Evolutionary conservation across 1,284 basidiomycete genomes (phyloP).

Genomic region (Cutaneotrichosporon sp.): DNA sequence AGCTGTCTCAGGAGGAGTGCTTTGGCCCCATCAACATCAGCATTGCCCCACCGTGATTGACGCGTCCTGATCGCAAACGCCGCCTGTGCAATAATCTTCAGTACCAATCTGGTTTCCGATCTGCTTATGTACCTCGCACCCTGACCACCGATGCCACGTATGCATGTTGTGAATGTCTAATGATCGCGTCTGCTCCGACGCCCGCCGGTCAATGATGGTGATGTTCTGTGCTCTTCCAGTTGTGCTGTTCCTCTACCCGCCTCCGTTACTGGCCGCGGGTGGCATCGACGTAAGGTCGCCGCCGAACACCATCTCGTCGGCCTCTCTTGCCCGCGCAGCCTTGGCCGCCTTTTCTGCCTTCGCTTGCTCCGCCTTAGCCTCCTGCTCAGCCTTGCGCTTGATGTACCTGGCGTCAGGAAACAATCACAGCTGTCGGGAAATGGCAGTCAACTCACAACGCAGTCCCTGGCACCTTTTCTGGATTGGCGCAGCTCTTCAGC

Average conservation of each 20-base stretch:
- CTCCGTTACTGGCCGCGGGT: not conserved
- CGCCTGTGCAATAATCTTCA: not conserved
- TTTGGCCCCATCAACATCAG: slow-evolving; percentile 23
- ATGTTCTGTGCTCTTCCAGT: not conserved
- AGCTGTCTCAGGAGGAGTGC: slow-evolving; percentile 23
- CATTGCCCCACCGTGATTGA: slow-evolving; percentile 8
- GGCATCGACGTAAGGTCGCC: slow-evolving; percentile 1
- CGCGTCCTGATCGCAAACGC: too few species aligned
- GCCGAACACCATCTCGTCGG: slow-evolving; percentile 35
- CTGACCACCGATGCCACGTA: not conserved
- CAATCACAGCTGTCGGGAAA: too few species aligned
- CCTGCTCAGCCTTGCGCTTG: slow-evolving; percentile 46
- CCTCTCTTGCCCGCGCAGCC: slow-evolving; percentile 17
- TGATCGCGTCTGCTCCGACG: not conserved
- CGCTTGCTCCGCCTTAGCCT: slow-evolving; percentile 29
- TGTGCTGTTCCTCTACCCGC: not conserved
- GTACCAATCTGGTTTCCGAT: not conserved
- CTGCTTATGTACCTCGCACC: not conserved
- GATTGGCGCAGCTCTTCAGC: slow-evolving; percentile 80
- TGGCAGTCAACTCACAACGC: slow-evolving; percentile 54
- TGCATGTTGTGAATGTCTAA: slow-evolving; percentile 4
- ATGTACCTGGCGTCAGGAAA: slow-evolving; percentile 40
- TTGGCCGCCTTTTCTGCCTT: slow-evolving; percentile 39
- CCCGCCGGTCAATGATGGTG: not conserved
- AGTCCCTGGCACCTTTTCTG: slow-evolving; percentile 83